Conservation (phyloP, 768 basidiomycete species). For the Paxillus involutus region DNA sequence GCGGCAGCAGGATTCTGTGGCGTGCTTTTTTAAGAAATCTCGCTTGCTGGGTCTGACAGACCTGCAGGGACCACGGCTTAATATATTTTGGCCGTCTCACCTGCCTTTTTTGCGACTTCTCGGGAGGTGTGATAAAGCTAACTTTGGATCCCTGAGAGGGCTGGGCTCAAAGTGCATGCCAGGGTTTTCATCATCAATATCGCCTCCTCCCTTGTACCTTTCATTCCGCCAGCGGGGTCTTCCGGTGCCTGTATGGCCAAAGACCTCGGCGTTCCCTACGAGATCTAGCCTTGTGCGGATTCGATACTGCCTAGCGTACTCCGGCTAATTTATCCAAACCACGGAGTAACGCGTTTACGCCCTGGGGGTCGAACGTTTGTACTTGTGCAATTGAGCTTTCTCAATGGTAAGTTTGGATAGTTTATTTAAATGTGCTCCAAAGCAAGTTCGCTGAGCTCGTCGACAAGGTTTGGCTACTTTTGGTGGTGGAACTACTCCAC, state of each 20-base stretch:
- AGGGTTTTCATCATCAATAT: constrained; percentile 19
- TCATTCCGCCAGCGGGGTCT: constrained; percentile 7
- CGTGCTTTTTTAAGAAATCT: constrained; percentile 15
- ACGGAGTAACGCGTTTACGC: constrained; percentile 5
- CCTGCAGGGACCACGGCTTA: constrained; percentile 16
- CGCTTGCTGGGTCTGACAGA: constrained; percentile 10
- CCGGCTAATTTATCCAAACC: constrained; percentile 5
- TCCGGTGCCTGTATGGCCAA: constrained; percentile 19
- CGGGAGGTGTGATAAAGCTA: constrained; percentile 27
- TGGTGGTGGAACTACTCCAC: constrained; percentile 28
- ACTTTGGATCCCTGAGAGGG: constrained; percentile 27
- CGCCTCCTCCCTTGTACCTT: constrained; percentile 23
- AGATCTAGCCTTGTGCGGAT: constrained; percentile 3
- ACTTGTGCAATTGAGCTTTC: constrained; percentile 2
- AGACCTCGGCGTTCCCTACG: constrained; percentile 13
- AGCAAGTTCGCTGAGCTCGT: constrained; percentile 29
- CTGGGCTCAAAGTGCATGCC: constrained; percentile 21
- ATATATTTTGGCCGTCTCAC: constrained; percentile 20
- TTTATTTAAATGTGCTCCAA: constrained; percentile 24
- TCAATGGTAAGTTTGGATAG: constrained; percentile 19
- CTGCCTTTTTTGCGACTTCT: constrained; percentile 24
- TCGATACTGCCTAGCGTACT: constrained; percentile 9
- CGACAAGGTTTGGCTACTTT: constrained; percentile 24
- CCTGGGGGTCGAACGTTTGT: constrained; percentile 10
- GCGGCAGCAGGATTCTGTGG: constrained; percentile 16